phyloP scores from a whole-genome alignment of 192 early-diverging fungal species.

The Diversispora eburnea region DNA sequence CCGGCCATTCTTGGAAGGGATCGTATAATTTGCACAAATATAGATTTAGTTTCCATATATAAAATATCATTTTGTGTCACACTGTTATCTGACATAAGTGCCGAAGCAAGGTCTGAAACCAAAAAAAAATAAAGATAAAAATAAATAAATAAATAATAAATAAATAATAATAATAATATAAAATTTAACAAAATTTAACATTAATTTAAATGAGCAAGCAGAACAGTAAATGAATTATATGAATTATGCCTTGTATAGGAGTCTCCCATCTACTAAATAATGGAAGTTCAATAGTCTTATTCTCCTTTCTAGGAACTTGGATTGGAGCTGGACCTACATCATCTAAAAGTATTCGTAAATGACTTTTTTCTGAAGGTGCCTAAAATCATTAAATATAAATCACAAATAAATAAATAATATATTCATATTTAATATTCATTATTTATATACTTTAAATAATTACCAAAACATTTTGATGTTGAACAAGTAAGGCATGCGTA shows the following conservation, averaged over 20 bases:
- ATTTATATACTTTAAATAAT: neutral
- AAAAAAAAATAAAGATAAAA: neutral
- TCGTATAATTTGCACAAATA: conserved; percentile 90
- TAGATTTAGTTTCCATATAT: conserved; percentile 94
- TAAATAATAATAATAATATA: neutral
- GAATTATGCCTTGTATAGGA: conserved; percentile 61
- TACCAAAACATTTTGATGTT: conserved; percentile 74
- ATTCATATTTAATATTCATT: neutral
- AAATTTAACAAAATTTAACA: too few species aligned
- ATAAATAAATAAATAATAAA: neutral
- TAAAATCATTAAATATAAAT: neutral
- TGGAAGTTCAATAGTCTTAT: conserved; percentile 66
- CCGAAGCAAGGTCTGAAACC: conserved; percentile 46
- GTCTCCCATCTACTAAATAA: conserved; percentile 84
- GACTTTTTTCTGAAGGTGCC: conserved; percentile 75
- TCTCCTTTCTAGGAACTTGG: conserved; percentile 78
- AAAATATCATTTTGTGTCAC: conserved; percentile 92
- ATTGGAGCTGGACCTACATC: conserved; percentile 71
- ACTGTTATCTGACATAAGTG: conserved; percentile 77
- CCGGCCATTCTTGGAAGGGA: conserved; percentile 71
- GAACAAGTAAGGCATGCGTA: conserved; percentile 78
- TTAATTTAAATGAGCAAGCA: neutral
- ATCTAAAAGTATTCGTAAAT: conserved; percentile 71
- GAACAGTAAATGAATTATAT: neutral
- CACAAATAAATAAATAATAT: neutral